Conservation (phyloP, 2,329 filamentous ascomycete species). For the Lecanicillium sp. region DNA sequence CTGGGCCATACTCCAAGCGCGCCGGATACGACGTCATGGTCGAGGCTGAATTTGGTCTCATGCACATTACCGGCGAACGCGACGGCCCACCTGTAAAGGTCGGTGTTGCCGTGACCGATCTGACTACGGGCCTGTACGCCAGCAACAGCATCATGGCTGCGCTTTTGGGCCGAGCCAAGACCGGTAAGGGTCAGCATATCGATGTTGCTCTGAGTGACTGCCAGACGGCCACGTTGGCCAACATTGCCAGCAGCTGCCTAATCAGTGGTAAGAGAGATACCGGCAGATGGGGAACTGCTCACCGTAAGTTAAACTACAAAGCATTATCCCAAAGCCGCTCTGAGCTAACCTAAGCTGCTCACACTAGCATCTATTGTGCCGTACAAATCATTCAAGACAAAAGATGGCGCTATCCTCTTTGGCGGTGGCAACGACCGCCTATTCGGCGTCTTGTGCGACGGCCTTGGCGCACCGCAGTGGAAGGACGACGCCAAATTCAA, state of each 20-base stretch:
- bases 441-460: constrained; percentile 56
- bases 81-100: constrained; percentile 94
- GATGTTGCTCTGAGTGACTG: constrained; percentile 89
- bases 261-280: constrained; percentile 82
- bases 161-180: constrained; percentile 64
- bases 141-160: constrained; percentile 95
- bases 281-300: constrained; percentile 91
- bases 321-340: constrained; percentile 1
- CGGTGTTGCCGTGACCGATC: constrained; percentile 90
- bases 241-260: constrained; percentile 86
- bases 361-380: constrained; percentile 83
- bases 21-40: constrained; percentile 99
- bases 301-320: constrained; percentile 54
- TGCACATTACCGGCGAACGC: constrained; percentile 92
- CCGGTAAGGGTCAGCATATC: constrained; percentile 81
- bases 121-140: constrained; percentile 92
- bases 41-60: constrained; percentile 93
- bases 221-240: constrained; percentile 89
- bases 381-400: constrained; percentile 75
- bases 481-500: constrained; percentile 49
- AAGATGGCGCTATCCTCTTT: constrained; percentile 61
- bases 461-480: constrained; percentile 50
- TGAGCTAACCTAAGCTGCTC: neutral
- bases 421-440: constrained; percentile 66
- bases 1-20: constrained; percentile 76